Conservation (phyloP, 2,329 filamentous ascomycete genomes). For the Aphanoascus verrucosus region DNA sequence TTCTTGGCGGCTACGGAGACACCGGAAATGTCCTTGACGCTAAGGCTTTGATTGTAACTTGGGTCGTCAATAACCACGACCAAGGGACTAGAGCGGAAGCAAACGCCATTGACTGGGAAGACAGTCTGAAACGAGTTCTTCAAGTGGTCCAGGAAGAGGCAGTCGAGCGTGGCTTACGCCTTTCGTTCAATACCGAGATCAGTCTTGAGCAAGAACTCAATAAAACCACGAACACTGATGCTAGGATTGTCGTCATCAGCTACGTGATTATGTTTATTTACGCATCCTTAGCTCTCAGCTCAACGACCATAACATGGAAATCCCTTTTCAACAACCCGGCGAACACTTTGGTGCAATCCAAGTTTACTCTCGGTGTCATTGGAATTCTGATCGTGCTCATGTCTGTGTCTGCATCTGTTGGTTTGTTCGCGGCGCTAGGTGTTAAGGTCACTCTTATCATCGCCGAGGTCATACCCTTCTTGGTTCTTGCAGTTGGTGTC, state of each 20-base stretch:
- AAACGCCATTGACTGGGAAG: slow-evolving; percentile 81
- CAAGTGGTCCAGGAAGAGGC: slow-evolving; percentile 75
- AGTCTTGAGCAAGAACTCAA: slow-evolving; percentile 93
- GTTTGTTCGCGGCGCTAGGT: slow-evolving; percentile 81
- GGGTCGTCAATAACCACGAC: slow-evolving; percentile 81
- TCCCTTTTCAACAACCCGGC: slow-evolving; percentile 73
- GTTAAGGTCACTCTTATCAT: slow-evolving; percentile 96
- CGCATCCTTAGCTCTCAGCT: slow-evolving; percentile 82
- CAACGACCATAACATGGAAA: slow-evolving; percentile 65
- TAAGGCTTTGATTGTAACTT: slow-evolving; percentile 74
- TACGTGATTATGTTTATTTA: slow-evolving; percentile 99
- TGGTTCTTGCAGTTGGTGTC: slow-evolving; percentile 90
- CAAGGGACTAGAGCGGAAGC: slow-evolving; percentile 61
- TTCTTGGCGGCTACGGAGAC: slow-evolving; percentile 69
- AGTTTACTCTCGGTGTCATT: slow-evolving; percentile 88
- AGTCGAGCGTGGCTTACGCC: slow-evolving; percentile 59
- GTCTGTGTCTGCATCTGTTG: slow-evolving; percentile 92
- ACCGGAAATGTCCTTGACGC: slow-evolving; percentile 57
- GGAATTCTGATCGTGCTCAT: slow-evolving; percentile 94
- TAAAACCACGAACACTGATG: slow-evolving; percentile 96
- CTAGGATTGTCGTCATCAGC: slow-evolving; percentile 90
- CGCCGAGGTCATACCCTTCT: slow-evolving; percentile 94
- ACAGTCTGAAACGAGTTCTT: slow-evolving; percentile 61
- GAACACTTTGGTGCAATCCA: slow-evolving; percentile 82
- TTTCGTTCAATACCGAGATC: slow-evolving; percentile 93